Conservation (phyloP, 148 eudicot genomes). For the Cornus florida region DNA sequence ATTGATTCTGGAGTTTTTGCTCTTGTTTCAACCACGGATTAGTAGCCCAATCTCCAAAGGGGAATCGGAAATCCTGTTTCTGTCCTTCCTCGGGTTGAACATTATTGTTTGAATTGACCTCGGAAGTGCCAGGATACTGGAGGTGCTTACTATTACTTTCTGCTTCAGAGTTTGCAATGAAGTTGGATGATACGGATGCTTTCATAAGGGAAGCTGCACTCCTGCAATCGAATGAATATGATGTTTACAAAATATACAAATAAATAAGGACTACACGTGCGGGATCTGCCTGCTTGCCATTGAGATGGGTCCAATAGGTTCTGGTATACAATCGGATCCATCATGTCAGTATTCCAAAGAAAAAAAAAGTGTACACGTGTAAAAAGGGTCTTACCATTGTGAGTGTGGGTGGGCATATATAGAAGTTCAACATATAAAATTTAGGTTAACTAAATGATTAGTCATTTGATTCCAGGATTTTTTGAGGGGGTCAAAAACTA, state of each 20-base stretch:
- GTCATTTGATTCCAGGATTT: background rate
- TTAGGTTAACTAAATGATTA: background rate
- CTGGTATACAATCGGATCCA: background rate
- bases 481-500: background rate
- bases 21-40: constrained; percentile 58
- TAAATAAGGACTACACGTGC: background rate
- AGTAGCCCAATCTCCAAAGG: constrained; percentile 71
- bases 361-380: background rate
- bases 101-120: constrained; percentile 31
- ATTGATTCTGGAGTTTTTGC: constrained; percentile 25
- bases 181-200: constrained; percentile 41
- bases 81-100: constrained; percentile 27
- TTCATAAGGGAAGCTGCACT: constrained; percentile 71
- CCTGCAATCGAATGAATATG: constrained; percentile 46
- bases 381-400: background rate
- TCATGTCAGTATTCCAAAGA: background rate
- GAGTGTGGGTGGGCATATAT: background rate
- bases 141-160: constrained; percentile 26
- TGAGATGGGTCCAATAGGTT: background rate
- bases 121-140: constrained; percentile 35
- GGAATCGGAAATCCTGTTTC: constrained; percentile 45
- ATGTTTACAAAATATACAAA: no score
- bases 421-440: background rate
- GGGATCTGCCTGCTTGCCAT: background rate
- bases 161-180: constrained; percentile 30